Base-by-base conservation (phyloP, 2,329 filamentous ascomycete species). In the Geosmithia putterillii region DNA sequence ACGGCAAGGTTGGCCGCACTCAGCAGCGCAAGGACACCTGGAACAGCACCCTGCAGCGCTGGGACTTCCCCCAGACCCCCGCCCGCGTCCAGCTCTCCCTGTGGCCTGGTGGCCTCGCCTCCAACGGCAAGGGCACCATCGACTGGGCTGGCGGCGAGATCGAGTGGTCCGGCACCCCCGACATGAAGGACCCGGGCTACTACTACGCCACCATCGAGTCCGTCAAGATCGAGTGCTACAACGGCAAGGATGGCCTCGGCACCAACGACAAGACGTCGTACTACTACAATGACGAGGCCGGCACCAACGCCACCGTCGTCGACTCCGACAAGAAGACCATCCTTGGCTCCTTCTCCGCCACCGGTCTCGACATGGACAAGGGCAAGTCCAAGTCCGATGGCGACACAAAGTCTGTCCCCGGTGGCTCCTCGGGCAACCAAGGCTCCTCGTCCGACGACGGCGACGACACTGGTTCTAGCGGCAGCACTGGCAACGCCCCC, bases 121-220 rank as follows among this genome's bases (percentile, higher is more conserved):
- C 72, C 57, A 95, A 95, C 61, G 83, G 76, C 36, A 58, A 84
- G 59, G 92, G 92, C 44, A 96, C 92, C 28, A 76, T 95, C 50
- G 72, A 81, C 43, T 98, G 92, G 92, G 86, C 90, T 17, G 92
- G 92, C 57, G 92, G 92, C 53, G 66, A 75, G 42, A 90, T 98
- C 50, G 74, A 94, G 70, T 98, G 92, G 90, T 47, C 62, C 39
- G 69, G 84, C 58, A 78, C 76, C 50, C 67, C 71, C 18, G 85
- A 94, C 62, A 90, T 96, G 71, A 69, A 86, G 65, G 73, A 75
- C 42, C 72, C 86, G 56, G 86, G 86, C 25, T 96, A 95, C 71
- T 95, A 92, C 71, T 95, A 83, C 59, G 84, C 88, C 43, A 77
- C 76, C 38, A 77, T 95, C 54, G 71, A 78, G 44, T 78, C 88